Conservation (phyloP, 768 basidiomycete genomes). For the Lenzites betulinus region DNA sequence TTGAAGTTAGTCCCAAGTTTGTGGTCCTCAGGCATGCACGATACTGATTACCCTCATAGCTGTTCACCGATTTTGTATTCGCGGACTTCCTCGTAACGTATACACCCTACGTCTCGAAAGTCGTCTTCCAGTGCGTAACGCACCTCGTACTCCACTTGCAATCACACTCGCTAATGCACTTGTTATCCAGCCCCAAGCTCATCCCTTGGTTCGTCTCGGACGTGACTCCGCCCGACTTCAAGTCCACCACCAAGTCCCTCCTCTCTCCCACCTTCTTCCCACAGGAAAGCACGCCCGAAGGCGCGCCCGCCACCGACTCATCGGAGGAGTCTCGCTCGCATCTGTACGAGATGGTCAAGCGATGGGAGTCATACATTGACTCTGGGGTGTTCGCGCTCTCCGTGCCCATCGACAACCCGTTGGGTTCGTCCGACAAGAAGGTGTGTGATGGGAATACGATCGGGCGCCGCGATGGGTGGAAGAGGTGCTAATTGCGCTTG, state of each 20-base stretch:
- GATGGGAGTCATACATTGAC: slow-evolving; percentile 77
- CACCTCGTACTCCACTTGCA: not conserved
- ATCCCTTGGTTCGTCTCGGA: slow-evolving; percentile 99
- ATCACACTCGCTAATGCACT: not conserved
- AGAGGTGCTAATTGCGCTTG: too few species aligned
- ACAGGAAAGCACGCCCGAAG: slow-evolving; percentile 15
- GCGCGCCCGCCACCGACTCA: slow-evolving; percentile 27
- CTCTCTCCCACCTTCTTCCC: slow-evolving; percentile 67
- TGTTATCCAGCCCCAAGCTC: slow-evolving; percentile 70
- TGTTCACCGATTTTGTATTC: slow-evolving; percentile 92
- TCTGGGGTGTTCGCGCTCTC: slow-evolving; percentile 72
- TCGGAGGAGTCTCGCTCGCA: slow-evolving; percentile 39
- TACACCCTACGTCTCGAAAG: slow-evolving; percentile 78
- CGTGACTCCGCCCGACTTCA: slow-evolving; percentile 87
- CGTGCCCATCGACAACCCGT: slow-evolving; percentile 56
- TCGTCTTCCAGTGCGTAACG: slow-evolving; percentile 83
- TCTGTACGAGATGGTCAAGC: slow-evolving; percentile 58
- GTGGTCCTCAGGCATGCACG: not conserved
- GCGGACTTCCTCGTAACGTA: slow-evolving; percentile 91
- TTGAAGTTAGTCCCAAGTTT: slow-evolving; percentile 63
- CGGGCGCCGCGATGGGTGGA: too few species aligned
- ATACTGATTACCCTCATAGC: slow-evolving; percentile 40
- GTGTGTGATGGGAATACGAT: too few species aligned
- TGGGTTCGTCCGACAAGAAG: slow-evolving; percentile 50
- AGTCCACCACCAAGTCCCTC: slow-evolving; percentile 54